A percentile compares a stretch with the other conserved stretches of the same genome.
Conservation (phyloP, 495 filamentous ascomycete species). For the Aspergillus leporis region DNA sequence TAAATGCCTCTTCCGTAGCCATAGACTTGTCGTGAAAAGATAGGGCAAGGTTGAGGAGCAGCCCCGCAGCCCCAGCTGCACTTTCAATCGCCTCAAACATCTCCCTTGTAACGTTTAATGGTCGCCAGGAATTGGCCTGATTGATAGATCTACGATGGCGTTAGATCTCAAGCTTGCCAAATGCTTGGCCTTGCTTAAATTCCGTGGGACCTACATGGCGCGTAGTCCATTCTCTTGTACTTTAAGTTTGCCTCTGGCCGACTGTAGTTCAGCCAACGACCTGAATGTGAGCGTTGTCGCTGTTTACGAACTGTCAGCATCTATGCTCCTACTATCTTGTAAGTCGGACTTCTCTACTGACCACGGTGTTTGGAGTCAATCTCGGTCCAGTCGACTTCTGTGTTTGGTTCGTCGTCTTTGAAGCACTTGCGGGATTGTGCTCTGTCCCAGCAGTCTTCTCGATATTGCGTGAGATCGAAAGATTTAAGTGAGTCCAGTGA, state of each 20-base stretch:
- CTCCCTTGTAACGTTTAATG: slow-evolving; percentile 34
- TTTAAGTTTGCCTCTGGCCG: neutral
- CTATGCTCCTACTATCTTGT: too few relatives aligned
- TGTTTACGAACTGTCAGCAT: too few relatives aligned
- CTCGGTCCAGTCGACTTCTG: slow-evolving; percentile 16
- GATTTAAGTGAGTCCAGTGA: slow-evolving; percentile 5
- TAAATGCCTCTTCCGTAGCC: slow-evolving; percentile 39
- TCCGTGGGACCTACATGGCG: slow-evolving; percentile 28
- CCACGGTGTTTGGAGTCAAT: slow-evolving; percentile 3
- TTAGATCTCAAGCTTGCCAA: neutral
- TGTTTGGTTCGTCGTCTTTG: slow-evolving; percentile 5
- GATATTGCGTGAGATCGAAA: slow-evolving; percentile 17
- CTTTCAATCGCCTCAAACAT: slow-evolving; percentile 36
- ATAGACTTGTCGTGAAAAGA: slow-evolving; percentile 41
- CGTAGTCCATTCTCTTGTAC: slow-evolving; percentile 15
- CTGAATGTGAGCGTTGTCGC: neutral
- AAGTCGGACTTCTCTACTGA: neutral
- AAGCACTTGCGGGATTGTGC: slow-evolving; percentile 15
- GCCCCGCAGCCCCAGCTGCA: slow-evolving; percentile 25
- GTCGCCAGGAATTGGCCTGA: slow-evolving; percentile 43
- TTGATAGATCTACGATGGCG: slow-evolving; percentile 37
- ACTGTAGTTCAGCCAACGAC: neutral
- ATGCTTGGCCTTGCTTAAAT: neutral
- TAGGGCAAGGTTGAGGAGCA: slow-evolving; percentile 36
- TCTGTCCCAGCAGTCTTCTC: slow-evolving; percentile 10